phyloP scores from a whole-genome alignment of 2,329 filamentous ascomycete genomes.

The Rhynchosporium graminicola region DNA sequence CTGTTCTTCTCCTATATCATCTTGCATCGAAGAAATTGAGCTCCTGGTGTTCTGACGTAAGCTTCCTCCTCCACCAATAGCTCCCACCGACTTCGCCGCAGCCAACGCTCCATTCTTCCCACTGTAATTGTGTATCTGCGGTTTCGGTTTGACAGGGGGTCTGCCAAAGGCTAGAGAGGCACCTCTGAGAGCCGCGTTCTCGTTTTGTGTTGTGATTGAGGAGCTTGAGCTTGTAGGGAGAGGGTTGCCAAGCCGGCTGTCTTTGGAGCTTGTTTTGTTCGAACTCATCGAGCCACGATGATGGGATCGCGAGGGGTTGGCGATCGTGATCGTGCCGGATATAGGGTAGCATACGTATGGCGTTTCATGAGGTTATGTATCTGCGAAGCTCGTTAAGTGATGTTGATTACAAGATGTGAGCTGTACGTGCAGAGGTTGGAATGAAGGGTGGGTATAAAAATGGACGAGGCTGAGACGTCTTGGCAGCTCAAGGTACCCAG shows the following conservation, averaged over 20 bases:
- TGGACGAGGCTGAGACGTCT: constrained; percentile 7
- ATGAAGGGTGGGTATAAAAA: background rate
- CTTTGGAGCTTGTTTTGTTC: constrained; percentile 21
- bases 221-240: constrained; percentile 14
- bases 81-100: constrained; percentile 46
- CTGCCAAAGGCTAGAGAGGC: constrained; percentile 51
- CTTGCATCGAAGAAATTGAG: constrained; percentile 38
- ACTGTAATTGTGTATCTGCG: constrained; percentile 42
- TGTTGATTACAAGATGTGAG: constrained; percentile 17
- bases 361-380: constrained; percentile 22
- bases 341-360: constrained; percentile 24
- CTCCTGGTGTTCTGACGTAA: constrained; percentile 11
- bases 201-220: constrained; percentile 34
- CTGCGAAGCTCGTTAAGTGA: background rate
- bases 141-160: constrained; percentile 45
- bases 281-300: constrained; percentile 30
- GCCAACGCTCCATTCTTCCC: constrained; percentile 48
- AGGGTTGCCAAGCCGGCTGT: constrained; percentile 27
- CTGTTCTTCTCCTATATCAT: constrained; percentile 20
- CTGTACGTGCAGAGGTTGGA: background rate
- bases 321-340: constrained; percentile 29
- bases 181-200: constrained; percentile 50
- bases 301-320: constrained; percentile 24
- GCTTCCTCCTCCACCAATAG: constrained; percentile 17
- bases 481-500: constrained; percentile 1